Conservation (phyloP, 2,329 filamentous ascomycete species). For the Fusarium ramigenum region DNA sequence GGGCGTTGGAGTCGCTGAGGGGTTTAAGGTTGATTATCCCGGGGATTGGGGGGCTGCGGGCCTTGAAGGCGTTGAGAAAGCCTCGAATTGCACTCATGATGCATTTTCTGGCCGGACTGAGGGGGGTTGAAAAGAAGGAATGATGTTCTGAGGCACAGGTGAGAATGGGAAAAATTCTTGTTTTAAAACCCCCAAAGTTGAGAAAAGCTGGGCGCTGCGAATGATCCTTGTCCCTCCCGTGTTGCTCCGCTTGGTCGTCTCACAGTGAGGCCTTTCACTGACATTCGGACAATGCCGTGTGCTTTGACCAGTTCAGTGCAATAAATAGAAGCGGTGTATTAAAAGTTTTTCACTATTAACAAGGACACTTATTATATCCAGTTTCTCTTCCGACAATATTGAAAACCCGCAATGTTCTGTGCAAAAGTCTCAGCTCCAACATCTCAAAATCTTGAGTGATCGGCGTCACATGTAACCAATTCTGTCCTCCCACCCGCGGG, state of each 20-base stretch:
- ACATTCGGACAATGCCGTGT: slow-evolving; percentile 21
- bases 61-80: slow-evolving; percentile 21
- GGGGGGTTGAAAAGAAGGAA: neutral
- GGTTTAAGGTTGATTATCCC: slow-evolving; percentile 11
- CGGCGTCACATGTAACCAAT: slow-evolving; percentile 14
- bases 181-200: slow-evolving; percentile 11
- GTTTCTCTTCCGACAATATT: neutral
- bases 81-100: slow-evolving; percentile 31
- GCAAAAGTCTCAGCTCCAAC: neutral
- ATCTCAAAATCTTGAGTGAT: neutral
- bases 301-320: slow-evolving; percentile 1
- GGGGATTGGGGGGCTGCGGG: neutral
- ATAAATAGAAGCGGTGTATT: neutral
- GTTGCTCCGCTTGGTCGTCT: slow-evolving; percentile 24
- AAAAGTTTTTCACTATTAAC: neutral
- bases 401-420: neutral
- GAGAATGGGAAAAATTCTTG: slow-evolving; percentile 4
- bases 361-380: neutral
- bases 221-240: slow-evolving; percentile 21
- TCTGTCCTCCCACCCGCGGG: neutral
- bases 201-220: slow-evolving; percentile 10
- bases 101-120: slow-evolving; percentile 12
- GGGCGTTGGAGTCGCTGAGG: slow-evolving; percentile 1
- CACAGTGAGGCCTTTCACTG: slow-evolving; percentile 2
- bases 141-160: neutral